Evolutionary conservation across 1,139 yeast species (phyloP).

Genomic region (Pichia sp.): DNA sequence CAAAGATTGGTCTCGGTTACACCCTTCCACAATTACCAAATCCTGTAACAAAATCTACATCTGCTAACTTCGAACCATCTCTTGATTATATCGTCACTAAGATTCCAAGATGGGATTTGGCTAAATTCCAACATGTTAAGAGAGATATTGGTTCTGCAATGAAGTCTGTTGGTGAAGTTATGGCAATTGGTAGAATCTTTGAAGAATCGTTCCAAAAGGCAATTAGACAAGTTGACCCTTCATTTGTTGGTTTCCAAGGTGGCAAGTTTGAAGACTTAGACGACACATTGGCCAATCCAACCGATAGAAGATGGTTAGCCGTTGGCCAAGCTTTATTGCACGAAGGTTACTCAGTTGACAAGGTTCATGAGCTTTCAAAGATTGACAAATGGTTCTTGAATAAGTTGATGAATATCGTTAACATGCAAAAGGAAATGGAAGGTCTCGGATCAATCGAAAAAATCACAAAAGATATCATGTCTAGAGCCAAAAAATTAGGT

Average conservation of each 20-base stretch:
- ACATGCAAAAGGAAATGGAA: constrained; percentile 80
- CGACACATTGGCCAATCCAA: constrained; percentile 77
- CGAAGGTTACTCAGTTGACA: constrained; percentile 85
- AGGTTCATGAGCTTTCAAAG: constrained; percentile 83
- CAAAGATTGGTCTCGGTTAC: constrained; percentile 91
- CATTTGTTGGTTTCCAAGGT: constrained; percentile 89
- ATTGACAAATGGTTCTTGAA: constrained; percentile 95
- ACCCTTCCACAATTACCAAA: constrained; percentile 93
- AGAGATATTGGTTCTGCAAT: constrained; percentile 91
- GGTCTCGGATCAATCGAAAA: constrained; percentile 51
- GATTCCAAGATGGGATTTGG: constrained; percentile 97
- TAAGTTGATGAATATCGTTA: constrained; percentile 86
- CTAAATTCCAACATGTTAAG: constrained; percentile 91
- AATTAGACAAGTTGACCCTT: constrained; percentile 92
- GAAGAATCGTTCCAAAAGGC: constrained; percentile 99
- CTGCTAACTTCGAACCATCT: constrained; percentile 96
- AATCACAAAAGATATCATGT: constrained; percentile 63
- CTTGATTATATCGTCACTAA: constrained; percentile 94
- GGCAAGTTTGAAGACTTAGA: constrained; percentile 76
- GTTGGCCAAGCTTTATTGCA: constrained; percentile 94
- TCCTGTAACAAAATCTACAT: constrained; percentile 93
- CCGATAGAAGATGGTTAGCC: constrained; percentile 97
- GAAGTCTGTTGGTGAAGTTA: constrained; percentile 99
- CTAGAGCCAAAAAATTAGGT: constrained; percentile 86
- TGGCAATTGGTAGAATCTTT: constrained; percentile 97